Evolutionary conservation across 768 basidiomycete species (phyloP).

Genomic region (Russula sp.): DNA sequence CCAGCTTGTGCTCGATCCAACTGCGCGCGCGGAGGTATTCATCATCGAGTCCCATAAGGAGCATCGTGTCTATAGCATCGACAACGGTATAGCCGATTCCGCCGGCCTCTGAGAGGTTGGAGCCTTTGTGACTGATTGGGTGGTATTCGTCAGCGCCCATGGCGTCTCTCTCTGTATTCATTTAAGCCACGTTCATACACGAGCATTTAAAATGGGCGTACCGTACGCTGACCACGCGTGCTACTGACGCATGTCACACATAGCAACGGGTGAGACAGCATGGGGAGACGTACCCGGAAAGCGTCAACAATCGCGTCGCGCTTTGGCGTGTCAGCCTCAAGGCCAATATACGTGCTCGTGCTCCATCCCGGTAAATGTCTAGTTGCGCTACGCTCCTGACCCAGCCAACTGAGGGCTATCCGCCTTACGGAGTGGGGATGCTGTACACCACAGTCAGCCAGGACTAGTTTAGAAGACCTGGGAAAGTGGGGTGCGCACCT

Average conservation of each 20-base stretch:
- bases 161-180: conserved; percentile 69
- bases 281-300: conserved; percentile 57
- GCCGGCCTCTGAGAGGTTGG: conserved; percentile 73
- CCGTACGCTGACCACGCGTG: conserved; percentile 87
- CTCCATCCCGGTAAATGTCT: conserved; percentile 31
- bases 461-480: neutral
- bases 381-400: neutral
- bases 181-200: conserved; percentile 28
- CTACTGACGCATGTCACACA: conserved; percentile 41
- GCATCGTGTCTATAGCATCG: conserved; percentile 84
- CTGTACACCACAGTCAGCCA: neutral
- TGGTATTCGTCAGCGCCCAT: conserved; percentile 94
- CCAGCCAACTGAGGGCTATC: conserved; percentile 17
- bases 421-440: conserved; percentile 13
- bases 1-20: conserved; percentile 70
- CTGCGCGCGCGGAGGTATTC: conserved; percentile 74
- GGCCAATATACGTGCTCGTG: conserved; percentile 31
- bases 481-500: conserved; percentile 4
- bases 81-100: conserved; percentile 86
- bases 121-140: conserved; percentile 69
- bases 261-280: neutral
- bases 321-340: conserved; percentile 57
- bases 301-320: conserved; percentile 72
- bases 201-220: conserved; percentile 36
- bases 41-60: conserved; percentile 76